These are phyloP conservation scores for Dothideomycetes sp. DNA, from an alignment of 2,329 filamentous ascomycete species.

Conservation along the genomic window DNA sequence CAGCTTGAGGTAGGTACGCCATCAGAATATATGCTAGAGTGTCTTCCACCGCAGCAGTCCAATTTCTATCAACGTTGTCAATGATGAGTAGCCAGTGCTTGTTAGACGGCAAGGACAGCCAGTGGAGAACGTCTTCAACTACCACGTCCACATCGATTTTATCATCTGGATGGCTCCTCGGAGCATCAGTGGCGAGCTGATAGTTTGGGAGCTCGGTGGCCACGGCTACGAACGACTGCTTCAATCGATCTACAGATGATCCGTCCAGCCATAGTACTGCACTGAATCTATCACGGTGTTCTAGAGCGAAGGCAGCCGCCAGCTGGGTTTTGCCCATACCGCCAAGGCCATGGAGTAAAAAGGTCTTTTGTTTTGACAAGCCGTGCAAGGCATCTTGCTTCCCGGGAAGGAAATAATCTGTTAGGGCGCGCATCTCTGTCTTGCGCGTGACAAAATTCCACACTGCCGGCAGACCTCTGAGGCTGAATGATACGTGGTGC, in stretches of 20 bases:
- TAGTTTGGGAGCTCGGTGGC: too few species aligned
- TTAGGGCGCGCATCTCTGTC: constrained; percentile 18
- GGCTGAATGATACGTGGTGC: neutral
- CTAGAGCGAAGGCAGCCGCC: constrained; percentile 18
- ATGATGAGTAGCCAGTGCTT: neutral
- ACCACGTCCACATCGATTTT: neutral
- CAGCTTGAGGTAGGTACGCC: neutral
- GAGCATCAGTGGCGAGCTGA: too few species aligned
- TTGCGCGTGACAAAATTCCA: constrained; percentile 19
- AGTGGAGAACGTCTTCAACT: neutral
- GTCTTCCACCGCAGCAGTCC: too few species aligned
- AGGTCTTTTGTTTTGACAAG: constrained; percentile 14
- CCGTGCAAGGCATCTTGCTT: constrained; percentile 7
- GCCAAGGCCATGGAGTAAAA: constrained; percentile 22
- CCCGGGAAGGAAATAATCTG: constrained; percentile 15
- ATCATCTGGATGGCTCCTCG: too few species aligned
- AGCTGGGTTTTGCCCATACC: constrained; percentile 27
- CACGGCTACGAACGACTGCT: too few species aligned
- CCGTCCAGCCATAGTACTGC: constrained; percentile 29
- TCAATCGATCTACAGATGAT: constrained; percentile 15
- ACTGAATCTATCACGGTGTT: constrained; percentile 20
- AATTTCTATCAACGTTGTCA: neutral
- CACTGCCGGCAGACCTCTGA: neutral
- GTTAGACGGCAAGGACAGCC: neutral
- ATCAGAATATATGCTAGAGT: neutral